These are phyloP conservation scores for Cutaneotrichosporon sp. DNA, from an alignment of 1,284 basidiomycete species.

Conservation along the genomic window DNA sequence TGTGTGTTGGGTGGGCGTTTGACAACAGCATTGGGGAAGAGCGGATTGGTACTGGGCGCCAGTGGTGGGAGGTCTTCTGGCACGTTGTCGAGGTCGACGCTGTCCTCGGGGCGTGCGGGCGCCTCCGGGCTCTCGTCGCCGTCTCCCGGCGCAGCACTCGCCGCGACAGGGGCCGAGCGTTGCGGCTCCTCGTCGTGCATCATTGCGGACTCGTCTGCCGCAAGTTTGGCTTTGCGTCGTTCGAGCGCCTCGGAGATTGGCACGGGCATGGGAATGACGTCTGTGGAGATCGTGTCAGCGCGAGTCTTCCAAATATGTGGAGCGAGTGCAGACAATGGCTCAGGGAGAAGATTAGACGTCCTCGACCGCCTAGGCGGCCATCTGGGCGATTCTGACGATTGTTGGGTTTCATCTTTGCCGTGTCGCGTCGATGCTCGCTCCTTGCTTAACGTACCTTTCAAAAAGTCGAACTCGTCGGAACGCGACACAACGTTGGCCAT, in stretches of 20 bases:
- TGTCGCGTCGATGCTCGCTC: conserved; percentile 1
- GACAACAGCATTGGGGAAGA: conserved; percentile 41
- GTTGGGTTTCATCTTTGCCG: conserved; percentile 30
- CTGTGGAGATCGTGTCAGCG: conserved; percentile 23
- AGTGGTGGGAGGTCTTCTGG: conserved; percentile 37
- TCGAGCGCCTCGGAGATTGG: conserved; percentile 41
- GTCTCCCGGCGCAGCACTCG: neutral
- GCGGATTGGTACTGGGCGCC: conserved; percentile 36
- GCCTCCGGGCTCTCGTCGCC: neutral
- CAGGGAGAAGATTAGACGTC: conserved; percentile 47
- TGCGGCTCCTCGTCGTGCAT: conserved; percentile 5
- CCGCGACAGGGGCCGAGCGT: neutral
- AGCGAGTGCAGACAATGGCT: conserved; percentile 8
- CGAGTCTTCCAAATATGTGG: conserved; percentile 6
- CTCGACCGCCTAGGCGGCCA: conserved; percentile 12
- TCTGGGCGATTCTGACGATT: conserved; percentile 29
- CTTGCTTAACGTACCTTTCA: conserved; percentile 32
- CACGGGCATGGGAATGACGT: conserved; percentile 42
- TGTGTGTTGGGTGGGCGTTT: conserved; percentile 40
- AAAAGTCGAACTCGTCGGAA: conserved; percentile 44
- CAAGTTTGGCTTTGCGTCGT: conserved; percentile 28
- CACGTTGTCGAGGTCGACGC: conserved; percentile 8
- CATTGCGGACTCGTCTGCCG: conserved; percentile 3
- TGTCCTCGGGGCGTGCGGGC: neutral
- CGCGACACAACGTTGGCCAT: conserved; percentile 40